A percentile compares a stretch with the other conserved stretches of the same genome.
Conservation (phyloP, 441 rosid species). For the Populus hybrid region DNA sequence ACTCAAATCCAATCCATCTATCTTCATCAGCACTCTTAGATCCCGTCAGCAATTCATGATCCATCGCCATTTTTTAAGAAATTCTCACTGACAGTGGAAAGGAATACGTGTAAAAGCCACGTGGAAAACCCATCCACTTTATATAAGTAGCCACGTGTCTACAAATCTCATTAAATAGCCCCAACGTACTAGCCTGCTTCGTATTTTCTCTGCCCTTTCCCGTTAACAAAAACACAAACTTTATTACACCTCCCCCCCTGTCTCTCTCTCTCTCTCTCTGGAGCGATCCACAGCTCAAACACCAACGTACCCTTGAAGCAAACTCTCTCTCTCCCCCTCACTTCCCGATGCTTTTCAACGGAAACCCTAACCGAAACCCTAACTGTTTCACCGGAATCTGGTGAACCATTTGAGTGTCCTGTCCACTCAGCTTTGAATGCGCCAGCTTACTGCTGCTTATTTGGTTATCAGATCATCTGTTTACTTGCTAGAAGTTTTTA, state of each 20-base stretch:
- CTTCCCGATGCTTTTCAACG: not conserved
- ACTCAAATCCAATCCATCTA: too few relatives aligned
- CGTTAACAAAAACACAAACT: conserved; percentile 27
- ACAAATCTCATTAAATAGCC: conserved; percentile 20
- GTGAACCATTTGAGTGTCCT: not conserved
- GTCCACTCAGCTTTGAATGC: not conserved
- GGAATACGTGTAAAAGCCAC: conserved; percentile 28
- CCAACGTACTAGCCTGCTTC: conserved; percentile 13
- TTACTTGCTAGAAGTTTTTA: not conserved
- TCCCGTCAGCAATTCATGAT: too few relatives aligned
- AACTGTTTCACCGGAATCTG: not conserved
- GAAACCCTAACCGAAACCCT: conserved; percentile 9
- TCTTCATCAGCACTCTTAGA: too few relatives aligned
- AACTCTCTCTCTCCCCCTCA: too few relatives aligned
- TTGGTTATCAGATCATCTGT: conserved; percentile 3
- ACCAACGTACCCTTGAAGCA: not conserved
- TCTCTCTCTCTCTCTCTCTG: not conserved
- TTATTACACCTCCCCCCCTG: not conserved
- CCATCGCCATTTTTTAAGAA: too few relatives aligned
- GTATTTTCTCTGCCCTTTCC: conserved; percentile 19
- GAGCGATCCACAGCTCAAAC: not conserved
- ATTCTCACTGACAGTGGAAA: not conserved
- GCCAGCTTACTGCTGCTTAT: not conserved
- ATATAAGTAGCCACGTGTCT: conserved; percentile 18
- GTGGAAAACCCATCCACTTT: conserved; percentile 15